Evolutionary conservation across 805 yeast genomes (phyloP), one percentile per base, ranked within the genome.

Genomic region (Hanseniaspora occidentalis): DNA sequence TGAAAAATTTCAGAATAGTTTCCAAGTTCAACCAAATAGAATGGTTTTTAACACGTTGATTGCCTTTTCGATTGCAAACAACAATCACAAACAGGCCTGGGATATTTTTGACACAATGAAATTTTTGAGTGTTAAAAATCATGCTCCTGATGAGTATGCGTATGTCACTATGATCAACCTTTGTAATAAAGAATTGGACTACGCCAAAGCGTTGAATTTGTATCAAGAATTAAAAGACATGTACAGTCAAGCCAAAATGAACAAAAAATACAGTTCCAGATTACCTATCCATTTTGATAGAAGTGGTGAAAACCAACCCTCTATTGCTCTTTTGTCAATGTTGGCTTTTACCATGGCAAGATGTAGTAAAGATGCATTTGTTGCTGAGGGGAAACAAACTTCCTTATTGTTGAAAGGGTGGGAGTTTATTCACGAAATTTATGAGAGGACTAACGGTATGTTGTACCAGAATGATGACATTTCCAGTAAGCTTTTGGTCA

Each of bases 91-190:
- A 26, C 77, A 79, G 45, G 94, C 95, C 0, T 70, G 72, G 43
- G 76, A 76, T 36, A 64, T 82, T 2, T 89, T 89, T 58, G 86
- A 80, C 48, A 75, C 84, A 45, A 77, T 92, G 86, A 88, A 85
- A 54, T 89, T 83, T 54, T 57, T 80, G 48, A 75, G 92, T 1
- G 53, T 65, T 4, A 33, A 33, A 14, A 62, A 65, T 22, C 75
- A 85, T 13, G 69, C 73, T 39, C 95, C 96, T 0, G 80, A 76
- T 36, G 51, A 73, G 0, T 58, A 61, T 17, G 73, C 85, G 1
- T 89, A 85, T 56, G 76, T 79, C 44, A 71, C 9, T 20, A 33
- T 33, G 36, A 10, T 33, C 10, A 67, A 76, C 9, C 65, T 84
- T 6, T 76, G 82, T 46, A 73, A 78, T 3, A 71, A 71, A 46